Evolutionary conservation across 176 grass and related monocot species (phyloP).

Genomic region (Oryza rufipogon): DNA sequence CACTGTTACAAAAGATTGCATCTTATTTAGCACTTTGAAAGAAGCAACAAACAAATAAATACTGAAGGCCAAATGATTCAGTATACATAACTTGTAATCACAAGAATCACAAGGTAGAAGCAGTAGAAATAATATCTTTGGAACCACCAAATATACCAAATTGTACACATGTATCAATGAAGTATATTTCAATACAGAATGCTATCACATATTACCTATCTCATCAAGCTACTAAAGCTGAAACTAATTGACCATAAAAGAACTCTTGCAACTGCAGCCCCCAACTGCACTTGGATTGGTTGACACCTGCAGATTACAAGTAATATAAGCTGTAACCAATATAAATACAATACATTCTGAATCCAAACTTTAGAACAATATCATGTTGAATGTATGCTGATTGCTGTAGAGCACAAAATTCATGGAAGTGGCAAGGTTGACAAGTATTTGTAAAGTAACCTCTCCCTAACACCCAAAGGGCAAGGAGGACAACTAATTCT

Average conservation of each 20-base stretch:
- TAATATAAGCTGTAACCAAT: constrained; percentile 3
- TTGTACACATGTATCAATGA: constrained; percentile 27
- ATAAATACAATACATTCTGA: constrained; percentile 1
- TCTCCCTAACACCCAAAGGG: neutral
- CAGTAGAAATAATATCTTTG: constrained; percentile 19
- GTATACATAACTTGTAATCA: constrained; percentile 32
- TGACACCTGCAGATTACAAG: constrained; percentile 44
- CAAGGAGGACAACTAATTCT: neutral
- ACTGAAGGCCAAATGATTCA: neutral
- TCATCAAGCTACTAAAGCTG: constrained; percentile 21
- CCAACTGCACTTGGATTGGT: constrained; percentile 61
- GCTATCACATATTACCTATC: constrained; percentile 8
- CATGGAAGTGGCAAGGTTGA: neutral
- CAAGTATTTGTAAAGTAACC: neutral
- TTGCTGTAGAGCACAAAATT: neutral
- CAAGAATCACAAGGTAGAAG: constrained; percentile 18
- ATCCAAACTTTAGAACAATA: neutral
- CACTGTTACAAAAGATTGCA: neutral
- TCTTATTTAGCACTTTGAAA: neutral
- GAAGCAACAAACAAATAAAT: neutral
- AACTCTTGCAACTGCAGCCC: constrained; percentile 67
- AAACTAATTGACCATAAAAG: constrained; percentile 58
- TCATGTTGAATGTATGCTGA: neutral
- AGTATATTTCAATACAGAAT: constrained; percentile 25
- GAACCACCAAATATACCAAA: constrained; percentile 9